These are phyloP conservation scores for Streptanthus diversifolius DNA, from an alignment of 345 rosid species.

Conservation along the genomic window DNA sequence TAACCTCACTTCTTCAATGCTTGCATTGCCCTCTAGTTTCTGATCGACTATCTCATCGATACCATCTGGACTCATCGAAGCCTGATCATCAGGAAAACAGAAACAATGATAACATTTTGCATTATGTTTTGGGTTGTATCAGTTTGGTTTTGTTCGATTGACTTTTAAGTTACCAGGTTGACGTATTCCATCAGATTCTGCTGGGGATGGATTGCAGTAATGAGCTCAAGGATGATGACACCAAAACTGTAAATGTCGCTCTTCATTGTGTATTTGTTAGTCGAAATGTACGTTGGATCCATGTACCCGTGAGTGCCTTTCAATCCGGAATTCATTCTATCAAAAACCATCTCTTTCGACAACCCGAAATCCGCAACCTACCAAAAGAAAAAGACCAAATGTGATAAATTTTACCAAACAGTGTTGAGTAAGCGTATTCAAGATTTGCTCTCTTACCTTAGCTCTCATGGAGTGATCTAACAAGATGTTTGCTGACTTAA, in stretches of 20 bases:
- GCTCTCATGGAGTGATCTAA: constrained; percentile 87
- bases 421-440: neutral
- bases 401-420: neutral
- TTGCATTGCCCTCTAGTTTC: constrained; percentile 57
- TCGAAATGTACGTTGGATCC: constrained; percentile 77
- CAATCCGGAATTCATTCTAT: constrained; percentile 68
- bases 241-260: constrained; percentile 94
- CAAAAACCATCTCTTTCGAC: constrained; percentile 79
- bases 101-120: neutral
- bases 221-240: constrained; percentile 82
- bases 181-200: constrained; percentile 91
- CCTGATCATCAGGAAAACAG: constrained; percentile 39
- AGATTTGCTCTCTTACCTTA: constrained; percentile 48
- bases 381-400: neutral
- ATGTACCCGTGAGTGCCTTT: constrained; percentile 96
- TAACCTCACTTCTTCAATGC: constrained; percentile 61
- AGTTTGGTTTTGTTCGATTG: neutral
- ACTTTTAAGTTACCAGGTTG: constrained; percentile 58
- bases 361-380: constrained; percentile 98
- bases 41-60: constrained; percentile 78
- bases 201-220: constrained; percentile 91
- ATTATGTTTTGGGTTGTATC: neutral
- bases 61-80: constrained; percentile 81
- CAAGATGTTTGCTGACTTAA: constrained; percentile 90
- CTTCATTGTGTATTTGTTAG: constrained; percentile 76